Conservation (phyloP, 768 basidiomycete species). For the Mycena rebaudengoi region DNA sequence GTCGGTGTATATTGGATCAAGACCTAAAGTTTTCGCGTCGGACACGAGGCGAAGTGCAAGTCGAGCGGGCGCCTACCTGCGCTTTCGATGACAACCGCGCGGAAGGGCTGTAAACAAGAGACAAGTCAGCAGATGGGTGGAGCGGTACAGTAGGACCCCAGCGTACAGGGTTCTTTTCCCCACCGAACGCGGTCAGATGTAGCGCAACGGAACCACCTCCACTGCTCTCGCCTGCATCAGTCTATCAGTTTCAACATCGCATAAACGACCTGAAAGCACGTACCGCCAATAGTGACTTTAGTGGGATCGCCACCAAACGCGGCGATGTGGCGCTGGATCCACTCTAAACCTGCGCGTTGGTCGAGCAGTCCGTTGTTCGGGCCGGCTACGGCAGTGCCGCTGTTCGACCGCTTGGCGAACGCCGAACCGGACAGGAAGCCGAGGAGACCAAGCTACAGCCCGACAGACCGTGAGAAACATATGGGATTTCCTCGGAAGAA, state of each 20-base stretch:
- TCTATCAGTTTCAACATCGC: not conserved
- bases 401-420: constrained; percentile 28
- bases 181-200: constrained; percentile 26
- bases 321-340: constrained; percentile 44
- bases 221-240: constrained; percentile 39
- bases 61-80: constrained; percentile 4
- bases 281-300: constrained; percentile 37
- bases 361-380: constrained; percentile 46
- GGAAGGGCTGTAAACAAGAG: constrained; percentile 21
- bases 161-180: constrained; percentile 24
- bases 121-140: not conserved
- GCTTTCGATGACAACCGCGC: constrained; percentile 29
- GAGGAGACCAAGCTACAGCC: constrained; percentile 27
- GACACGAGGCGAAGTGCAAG: not conserved
- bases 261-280: not conserved
- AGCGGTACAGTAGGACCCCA: not conserved
- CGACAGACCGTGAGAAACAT: too few species aligned
- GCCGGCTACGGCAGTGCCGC: too few species aligned
- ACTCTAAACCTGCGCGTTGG: constrained; percentile 44
- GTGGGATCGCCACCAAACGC: constrained; percentile 38
- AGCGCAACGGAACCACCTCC: constrained; percentile 30
- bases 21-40: constrained; percentile 4
- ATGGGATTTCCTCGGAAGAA: not conserved
- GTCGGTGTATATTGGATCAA: constrained; percentile 25
- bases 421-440: constrained; percentile 38